Percentiles rank a stretch among this genome's conserved stretches.
These are phyloP conservation scores for Glycine latifolia DNA, from an alignment of 306 rosid species.

Conservation along the genomic window DNA sequence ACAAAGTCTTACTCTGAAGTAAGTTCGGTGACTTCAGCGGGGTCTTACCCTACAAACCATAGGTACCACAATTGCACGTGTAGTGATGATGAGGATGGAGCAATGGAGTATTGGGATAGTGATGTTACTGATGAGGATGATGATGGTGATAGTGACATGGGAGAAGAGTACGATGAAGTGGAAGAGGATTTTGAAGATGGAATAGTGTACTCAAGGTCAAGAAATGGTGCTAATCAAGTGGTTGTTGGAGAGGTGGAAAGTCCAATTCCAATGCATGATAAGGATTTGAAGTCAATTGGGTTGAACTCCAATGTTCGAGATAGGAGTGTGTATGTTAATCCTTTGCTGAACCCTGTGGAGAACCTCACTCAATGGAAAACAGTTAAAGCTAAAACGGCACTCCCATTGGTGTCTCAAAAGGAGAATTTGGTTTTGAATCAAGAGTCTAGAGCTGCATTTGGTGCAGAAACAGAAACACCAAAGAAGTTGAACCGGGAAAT, in stretches of 20 bases:
- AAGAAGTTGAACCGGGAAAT: slow-evolving; percentile 59
- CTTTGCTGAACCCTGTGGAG: slow-evolving; percentile 86
- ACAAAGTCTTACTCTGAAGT: slow-evolving; percentile 63
- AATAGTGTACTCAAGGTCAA: slow-evolving; percentile 34
- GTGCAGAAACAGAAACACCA: slow-evolving; percentile 53
- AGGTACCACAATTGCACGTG: slow-evolving; percentile 75
- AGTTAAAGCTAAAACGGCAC: slow-evolving; percentile 60
- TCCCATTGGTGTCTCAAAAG: slow-evolving; percentile 58
- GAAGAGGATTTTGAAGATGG: slow-evolving; percentile 50
- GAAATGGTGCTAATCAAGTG: slow-evolving; percentile 42
- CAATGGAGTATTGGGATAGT: slow-evolving; percentile 53
- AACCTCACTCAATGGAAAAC: slow-evolving; percentile 81
- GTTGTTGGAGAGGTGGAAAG: slow-evolving; percentile 55
- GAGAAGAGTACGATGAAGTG: slow-evolving; percentile 44
- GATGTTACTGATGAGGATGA: slow-evolving; percentile 59
- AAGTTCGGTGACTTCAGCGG: slow-evolving; percentile 53
- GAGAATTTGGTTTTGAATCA: slow-evolving; percentile 58
- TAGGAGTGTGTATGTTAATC: slow-evolving; percentile 72
- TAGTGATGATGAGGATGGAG: slow-evolving; percentile 72
- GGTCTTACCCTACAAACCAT: slow-evolving; percentile 61
- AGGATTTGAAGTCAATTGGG: slow-evolving; percentile 49
- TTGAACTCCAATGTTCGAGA: slow-evolving; percentile 60
- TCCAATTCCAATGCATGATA: slow-evolving; percentile 30
- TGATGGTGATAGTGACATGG: slow-evolving; percentile 54
- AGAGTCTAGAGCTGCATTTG: slow-evolving; percentile 51